These are phyloP conservation scores for Thalassiosira profunda DNA, from an alignment of 108 stramenopile species.

Conservation along the genomic window DNA sequence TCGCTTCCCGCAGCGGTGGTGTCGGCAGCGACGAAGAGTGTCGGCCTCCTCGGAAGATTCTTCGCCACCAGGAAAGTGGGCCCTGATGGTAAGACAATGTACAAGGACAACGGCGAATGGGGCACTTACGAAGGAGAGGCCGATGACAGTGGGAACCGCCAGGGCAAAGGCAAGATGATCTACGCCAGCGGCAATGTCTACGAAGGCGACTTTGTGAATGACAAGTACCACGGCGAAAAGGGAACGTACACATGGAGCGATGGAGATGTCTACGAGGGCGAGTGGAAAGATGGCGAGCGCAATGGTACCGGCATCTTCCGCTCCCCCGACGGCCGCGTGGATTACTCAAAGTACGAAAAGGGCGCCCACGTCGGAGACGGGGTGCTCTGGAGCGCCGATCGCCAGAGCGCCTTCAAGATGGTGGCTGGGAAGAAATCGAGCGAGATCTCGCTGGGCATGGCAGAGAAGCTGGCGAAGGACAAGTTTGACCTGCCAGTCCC, in stretches of 20 bases:
- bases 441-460: conserved; percentile 18
- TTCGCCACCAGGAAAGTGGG: conserved; percentile 3
- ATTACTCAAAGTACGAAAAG: conserved; percentile 11
- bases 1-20: too few relatives aligned
- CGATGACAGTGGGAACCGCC: conserved; percentile 15
- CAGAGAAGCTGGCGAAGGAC: conserved; percentile 18
- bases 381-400: conserved; percentile 25
- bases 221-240: conserved; percentile 26
- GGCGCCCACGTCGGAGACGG: conserved; percentile 22
- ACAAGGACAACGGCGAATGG: conserved; percentile 33
- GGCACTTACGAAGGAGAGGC: conserved; percentile 31
- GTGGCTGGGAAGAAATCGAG: conserved; percentile 6
- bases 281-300: conserved; percentile 25
- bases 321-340: conserved; percentile 9
- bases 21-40: background rate
- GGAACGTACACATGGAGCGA: conserved; percentile 32
- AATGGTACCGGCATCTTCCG: conserved; percentile 28
- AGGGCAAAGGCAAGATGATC: conserved; percentile 34
- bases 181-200: conserved; percentile 18
- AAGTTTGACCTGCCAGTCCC: conserved; percentile 30
- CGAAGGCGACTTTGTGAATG: conserved; percentile 21
- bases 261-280: conserved; percentile 23
- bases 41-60: conserved; percentile 13
- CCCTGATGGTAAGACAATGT: conserved; percentile 18
- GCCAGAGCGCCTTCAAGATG: conserved; percentile 4